Percentiles rank a stretch among this genome's conserved stretches.
These are phyloP conservation scores for Colletotrichum melonis DNA, from an alignment of 2,329 filamentous ascomycete species.

Conservation along the genomic window DNA sequence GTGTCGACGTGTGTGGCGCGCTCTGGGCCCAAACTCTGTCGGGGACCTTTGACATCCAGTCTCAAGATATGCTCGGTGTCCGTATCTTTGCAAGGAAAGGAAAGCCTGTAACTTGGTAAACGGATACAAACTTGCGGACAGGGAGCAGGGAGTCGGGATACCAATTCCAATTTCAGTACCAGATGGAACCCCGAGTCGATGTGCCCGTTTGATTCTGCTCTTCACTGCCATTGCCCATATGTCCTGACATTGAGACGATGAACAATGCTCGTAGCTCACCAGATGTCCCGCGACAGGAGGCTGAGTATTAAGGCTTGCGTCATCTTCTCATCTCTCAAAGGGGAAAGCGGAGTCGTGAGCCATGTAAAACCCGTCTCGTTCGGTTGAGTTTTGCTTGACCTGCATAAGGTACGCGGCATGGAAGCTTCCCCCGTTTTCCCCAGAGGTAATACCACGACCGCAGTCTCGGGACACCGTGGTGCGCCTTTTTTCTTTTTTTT, in stretches of 20 bases:
- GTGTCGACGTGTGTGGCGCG: constrained; percentile 17
- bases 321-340: not conserved
- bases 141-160: not conserved
- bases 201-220: not conserved
- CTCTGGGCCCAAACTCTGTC: not conserved
- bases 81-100: not conserved
- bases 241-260: not conserved
- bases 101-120: not conserved
- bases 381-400: constrained; percentile 6
- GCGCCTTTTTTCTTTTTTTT: not conserved
- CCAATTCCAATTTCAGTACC: too few species aligned
- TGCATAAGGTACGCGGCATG: not conserved
- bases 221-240: not conserved
- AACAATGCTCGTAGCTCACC: not conserved
- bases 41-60: not conserved
- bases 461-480: constrained; percentile 12
- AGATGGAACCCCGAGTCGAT: not conserved
- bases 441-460: constrained; percentile 5
- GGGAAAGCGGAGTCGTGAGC: not conserved
- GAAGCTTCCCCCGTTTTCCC: not conserved
- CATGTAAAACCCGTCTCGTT: not conserved
- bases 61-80: not conserved
- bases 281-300: not conserved
- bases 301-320: not conserved
- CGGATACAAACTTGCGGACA: not conserved